phyloP scores from a whole-genome alignment of 2,329 filamentous ascomycete genomes.

The Helminthosporium solani region DNA sequence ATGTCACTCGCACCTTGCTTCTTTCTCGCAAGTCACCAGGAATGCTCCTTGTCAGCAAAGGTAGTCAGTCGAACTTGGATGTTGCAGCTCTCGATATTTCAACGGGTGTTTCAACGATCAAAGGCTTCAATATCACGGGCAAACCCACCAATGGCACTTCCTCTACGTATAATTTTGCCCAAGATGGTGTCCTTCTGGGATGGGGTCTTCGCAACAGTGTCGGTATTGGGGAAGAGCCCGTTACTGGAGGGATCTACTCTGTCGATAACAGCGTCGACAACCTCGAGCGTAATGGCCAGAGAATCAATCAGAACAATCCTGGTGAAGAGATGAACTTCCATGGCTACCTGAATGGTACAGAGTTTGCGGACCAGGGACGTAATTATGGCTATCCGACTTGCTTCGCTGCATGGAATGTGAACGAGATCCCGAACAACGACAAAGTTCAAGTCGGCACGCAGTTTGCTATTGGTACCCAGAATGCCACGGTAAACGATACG shows the following conservation, averaged over 20 bases:
- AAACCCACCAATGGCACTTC: constrained; percentile 37
- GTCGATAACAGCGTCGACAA: constrained; percentile 74
- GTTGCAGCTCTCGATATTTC: constrained; percentile 49
- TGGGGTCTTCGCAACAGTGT: constrained; percentile 76
- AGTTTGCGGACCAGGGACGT: constrained; percentile 43
- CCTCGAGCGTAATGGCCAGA: constrained; percentile 57
- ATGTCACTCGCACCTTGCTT: constrained; percentile 67
- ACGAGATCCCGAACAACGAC: constrained; percentile 50
- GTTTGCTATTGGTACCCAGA: constrained; percentile 51
- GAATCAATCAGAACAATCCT: constrained; percentile 68
- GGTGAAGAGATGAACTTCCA: constrained; percentile 74
- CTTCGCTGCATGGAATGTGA: constrained; percentile 64
- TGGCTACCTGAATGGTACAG: constrained; percentile 59
- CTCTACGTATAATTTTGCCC: constrained; percentile 51
- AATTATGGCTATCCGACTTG: constrained; percentile 74
- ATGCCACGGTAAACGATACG: constrained; percentile 50
- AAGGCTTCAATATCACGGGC: constrained; percentile 56
- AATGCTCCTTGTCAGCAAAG: constrained; percentile 65
- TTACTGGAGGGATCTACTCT: constrained; percentile 51
- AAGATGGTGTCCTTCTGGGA: constrained; percentile 53
- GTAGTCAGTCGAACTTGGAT: constrained; percentile 66
- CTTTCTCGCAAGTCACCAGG: constrained; percentile 57
- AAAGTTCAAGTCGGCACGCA: constrained; percentile 50
- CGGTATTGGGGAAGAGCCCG: constrained; percentile 65
- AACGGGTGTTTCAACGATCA: constrained; percentile 67